These are phyloP conservation scores for Corallochytrium limacisporum DNA, from an alignment of 78 protist genomes.

Conservation along the genomic window DNA sequence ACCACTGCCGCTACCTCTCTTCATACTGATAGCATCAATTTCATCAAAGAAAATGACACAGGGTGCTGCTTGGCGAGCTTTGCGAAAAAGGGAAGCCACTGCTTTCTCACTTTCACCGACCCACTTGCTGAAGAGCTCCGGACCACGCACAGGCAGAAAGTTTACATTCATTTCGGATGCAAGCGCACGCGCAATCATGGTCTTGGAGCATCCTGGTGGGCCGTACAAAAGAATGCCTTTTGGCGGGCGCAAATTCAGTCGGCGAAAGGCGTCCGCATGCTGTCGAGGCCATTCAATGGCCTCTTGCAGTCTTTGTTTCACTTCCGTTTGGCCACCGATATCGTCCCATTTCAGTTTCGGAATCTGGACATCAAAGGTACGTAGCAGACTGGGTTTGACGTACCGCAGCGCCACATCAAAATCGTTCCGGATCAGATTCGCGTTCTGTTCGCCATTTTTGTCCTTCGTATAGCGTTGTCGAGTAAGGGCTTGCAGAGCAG, in stretches of 20 bases:
- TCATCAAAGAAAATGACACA: conserved; percentile 86
- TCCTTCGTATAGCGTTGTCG: background rate
- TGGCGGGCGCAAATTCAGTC: conserved; percentile 85
- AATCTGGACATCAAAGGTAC: conserved; percentile 13
- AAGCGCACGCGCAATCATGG: conserved; percentile 85
- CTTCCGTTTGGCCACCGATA: conserved; percentile 87
- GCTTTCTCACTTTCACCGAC: conserved; percentile 77
- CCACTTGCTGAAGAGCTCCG: conserved; percentile 64
- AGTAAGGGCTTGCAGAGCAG: conserved; percentile 34
- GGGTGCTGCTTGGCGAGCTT: conserved; percentile 59
- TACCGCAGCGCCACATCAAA: background rate
- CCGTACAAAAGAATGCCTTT: conserved; percentile 82
- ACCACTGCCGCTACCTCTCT: conserved; percentile 50
- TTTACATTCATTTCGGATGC: conserved; percentile 78
- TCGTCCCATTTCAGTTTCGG: conserved; percentile 74
- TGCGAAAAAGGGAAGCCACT: conserved; percentile 43
- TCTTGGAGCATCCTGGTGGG: conserved; percentile 93
- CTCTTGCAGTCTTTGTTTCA: conserved; percentile 63
- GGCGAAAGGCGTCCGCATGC: conserved; percentile 59
- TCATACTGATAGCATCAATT: conserved; percentile 70
- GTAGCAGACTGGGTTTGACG: conserved; percentile 37
- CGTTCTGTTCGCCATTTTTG: background rate
- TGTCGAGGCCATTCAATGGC: conserved; percentile 81
- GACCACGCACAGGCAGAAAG: conserved; percentile 66
- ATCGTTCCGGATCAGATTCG: background rate